These are phyloP conservation scores for Daldinia sp. DNA, from an alignment of 2,329 filamentous ascomycete genomes.

Conservation along the genomic window DNA sequence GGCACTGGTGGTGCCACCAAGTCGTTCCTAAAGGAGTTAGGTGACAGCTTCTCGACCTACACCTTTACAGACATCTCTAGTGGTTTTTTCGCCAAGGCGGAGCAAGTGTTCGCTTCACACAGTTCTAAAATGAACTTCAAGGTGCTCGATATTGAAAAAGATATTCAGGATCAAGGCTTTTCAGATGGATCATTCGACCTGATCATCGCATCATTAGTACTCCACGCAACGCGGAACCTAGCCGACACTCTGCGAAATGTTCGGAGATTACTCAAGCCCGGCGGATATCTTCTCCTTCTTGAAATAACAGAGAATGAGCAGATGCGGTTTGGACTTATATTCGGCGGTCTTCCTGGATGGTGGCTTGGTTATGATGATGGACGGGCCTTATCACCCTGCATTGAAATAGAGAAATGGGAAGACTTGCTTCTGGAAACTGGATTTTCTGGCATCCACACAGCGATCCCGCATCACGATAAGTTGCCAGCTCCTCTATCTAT, in stretches of 20 bases:
- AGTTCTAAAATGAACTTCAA: neutral
- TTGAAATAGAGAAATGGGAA: slow-evolving; percentile 25
- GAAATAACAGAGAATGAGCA: slow-evolving; percentile 52
- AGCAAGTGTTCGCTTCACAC: neutral
- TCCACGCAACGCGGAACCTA: slow-evolving; percentile 22
- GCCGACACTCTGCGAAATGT: slow-evolving; percentile 49
- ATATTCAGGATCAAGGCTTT: neutral
- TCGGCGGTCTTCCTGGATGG: neutral
- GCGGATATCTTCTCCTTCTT: slow-evolving; percentile 59
- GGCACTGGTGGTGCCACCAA: neutral
- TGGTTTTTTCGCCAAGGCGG: neutral
- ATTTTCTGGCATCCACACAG: slow-evolving; percentile 34
- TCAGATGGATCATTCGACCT: neutral
- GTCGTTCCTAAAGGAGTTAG: neutral
- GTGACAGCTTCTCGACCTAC: neutral
- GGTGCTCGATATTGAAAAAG: neutral
- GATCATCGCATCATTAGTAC: neutral
- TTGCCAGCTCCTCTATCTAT: neutral
- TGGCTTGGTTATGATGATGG: neutral
- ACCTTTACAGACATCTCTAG: neutral
- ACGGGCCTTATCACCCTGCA: slow-evolving; percentile 15
- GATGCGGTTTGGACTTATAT: neutral
- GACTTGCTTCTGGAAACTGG: slow-evolving; percentile 6
- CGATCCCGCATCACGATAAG: neutral
- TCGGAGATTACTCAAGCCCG: slow-evolving; percentile 56